These are phyloP conservation scores for Rutstroemia sydowiana DNA, from an alignment of 2,329 filamentous ascomycete genomes.

Conservation along the genomic window DNA sequence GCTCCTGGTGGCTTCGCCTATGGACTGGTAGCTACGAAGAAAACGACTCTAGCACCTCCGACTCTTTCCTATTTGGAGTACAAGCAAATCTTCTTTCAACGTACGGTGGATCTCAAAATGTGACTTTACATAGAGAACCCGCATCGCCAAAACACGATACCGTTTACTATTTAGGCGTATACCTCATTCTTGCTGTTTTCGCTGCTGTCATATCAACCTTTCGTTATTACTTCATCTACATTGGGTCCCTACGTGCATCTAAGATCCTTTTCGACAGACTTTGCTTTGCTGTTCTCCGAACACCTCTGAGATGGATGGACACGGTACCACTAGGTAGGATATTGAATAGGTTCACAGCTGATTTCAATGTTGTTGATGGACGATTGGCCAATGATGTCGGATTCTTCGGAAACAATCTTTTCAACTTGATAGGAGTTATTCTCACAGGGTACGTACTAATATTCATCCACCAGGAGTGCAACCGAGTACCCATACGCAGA, in stretches of 20 bases:
- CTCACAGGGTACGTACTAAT: conserved; percentile 45
- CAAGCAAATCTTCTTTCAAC: conserved; percentile 8
- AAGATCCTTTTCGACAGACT: conserved; percentile 59
- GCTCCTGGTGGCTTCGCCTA: conserved; percentile 57
- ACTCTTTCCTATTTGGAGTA: conserved; percentile 36
- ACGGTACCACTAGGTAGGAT: conserved; percentile 71
- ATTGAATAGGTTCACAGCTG: conserved; percentile 69
- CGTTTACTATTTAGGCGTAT: conserved; percentile 60
- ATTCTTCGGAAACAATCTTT: conserved; percentile 50
- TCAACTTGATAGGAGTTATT: conserved; percentile 59
- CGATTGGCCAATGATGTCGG: conserved; percentile 56
- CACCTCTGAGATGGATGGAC: conserved; percentile 73
- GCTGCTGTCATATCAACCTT: conserved; percentile 53
- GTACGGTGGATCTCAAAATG: conserved; percentile 1
- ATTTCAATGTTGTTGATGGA: conserved; percentile 68
- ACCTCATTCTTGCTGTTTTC: conserved; percentile 51
- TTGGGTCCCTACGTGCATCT: conserved; percentile 63
- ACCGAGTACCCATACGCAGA: too few species aligned
- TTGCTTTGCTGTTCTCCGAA: conserved; percentile 59
- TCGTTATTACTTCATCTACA: conserved; percentile 56
- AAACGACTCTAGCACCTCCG: conserved; percentile 20
- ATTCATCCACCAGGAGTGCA: too few species aligned
- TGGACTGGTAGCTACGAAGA: conserved; percentile 47
- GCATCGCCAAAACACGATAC: conserved; percentile 29
- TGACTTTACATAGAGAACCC: not conserved